A percentile compares a stretch with the other conserved stretches of the same genome.
Evolutionary conservation across 306 rosid species (phyloP).

Genomic region (Urtica urens): DNA sequence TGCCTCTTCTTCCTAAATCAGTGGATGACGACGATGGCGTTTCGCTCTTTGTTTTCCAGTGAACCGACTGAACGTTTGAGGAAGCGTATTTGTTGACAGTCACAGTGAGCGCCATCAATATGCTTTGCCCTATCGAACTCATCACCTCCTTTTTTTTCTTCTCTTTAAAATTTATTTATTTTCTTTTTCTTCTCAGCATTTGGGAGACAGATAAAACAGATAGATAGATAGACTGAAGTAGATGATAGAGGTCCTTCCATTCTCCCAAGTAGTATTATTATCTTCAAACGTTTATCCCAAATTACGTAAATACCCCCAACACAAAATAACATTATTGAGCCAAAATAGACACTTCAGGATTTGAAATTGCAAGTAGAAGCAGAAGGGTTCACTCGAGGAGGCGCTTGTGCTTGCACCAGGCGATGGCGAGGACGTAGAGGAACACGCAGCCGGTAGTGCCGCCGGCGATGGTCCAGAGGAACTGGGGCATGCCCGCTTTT

Average conservation of each 20-base stretch:
- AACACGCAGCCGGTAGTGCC: slow-evolving; percentile 29
- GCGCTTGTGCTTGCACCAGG: slow-evolving; percentile 62
- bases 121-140: slow-evolving; percentile 68
- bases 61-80: slow-evolving; percentile 65
- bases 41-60: slow-evolving; percentile 19
- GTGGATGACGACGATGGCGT: slow-evolving; percentile 1
- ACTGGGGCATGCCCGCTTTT: slow-evolving; percentile 37
- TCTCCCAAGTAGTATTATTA: too few species aligned
- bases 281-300: too few species aligned
- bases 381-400: slow-evolving; percentile 60
- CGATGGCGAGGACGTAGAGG: slow-evolving; percentile 44
- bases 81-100: slow-evolving; percentile 70
- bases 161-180: too few species aligned
- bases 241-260: too few species aligned
- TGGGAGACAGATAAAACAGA: too few species aligned
- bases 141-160: too few species aligned
- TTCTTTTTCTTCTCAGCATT: too few species aligned
- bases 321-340: too few species aligned
- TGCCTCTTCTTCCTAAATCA: slow-evolving; percentile 44
- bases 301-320: too few species aligned
- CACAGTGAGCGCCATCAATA: slow-evolving; percentile 70
- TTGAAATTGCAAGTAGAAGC: too few species aligned
- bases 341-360: too few species aligned
- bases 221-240: too few species aligned
- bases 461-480: slow-evolving; percentile 59